Evolutionary conservation across 108 stramenopile species (phyloP), one percentile per base, ranked within the genome.

Genomic region (Cylindrotheca fusiformis): DNA sequence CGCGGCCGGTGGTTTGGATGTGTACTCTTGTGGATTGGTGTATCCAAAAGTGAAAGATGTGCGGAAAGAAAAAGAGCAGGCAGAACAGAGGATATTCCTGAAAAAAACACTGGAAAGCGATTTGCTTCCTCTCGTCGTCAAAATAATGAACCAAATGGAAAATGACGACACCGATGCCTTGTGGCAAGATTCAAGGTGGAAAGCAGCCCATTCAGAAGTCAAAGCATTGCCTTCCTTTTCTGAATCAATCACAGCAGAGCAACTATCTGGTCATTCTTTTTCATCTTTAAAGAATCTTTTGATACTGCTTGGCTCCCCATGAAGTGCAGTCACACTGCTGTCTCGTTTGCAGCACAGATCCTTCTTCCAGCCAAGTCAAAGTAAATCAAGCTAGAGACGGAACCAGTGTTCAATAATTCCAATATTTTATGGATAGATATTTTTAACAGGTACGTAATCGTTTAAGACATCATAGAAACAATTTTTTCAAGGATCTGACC

Each of bases 1-100:
- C 6, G 81, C 60, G 77, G 54, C 69, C 2, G 80, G 82, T 24
- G 85, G 85, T 25, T 31, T 86, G 6, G 85, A 86, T 61, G 76
- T 86, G 0, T 83, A 81, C 60, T 28, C 61, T 27, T 59, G 48
- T 45, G 58, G 50, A 12, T 58, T 78, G 26, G n/a, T 71, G 0
- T 46, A 45, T n/a, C 54, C 29, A 10, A 6, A 6, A 10, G 14
- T 41, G 36, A 6, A 6, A 41, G 36, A 41, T 41, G 14, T 41
- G 10, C 10, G 14, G 36, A 41, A 41, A 41, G 36, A n/a, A n/a
- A n/a, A n/a, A n/a, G n/a, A n/a, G n/a, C n/a, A n/a, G n/a, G n/a
- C n/a, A n/a, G n/a, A n/a, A n/a, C n/a, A n/a, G n/a, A n/a, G n/a
- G n/a, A n/a, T n/a, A n/a, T n/a, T n/a, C n/a, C n/a, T n/a, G n/a